Percentiles rank a stretch among this genome's conserved stretches.
phyloP scores from a whole-genome alignment of 257 asterid genomes.

The Solanum virginianum region DNA sequence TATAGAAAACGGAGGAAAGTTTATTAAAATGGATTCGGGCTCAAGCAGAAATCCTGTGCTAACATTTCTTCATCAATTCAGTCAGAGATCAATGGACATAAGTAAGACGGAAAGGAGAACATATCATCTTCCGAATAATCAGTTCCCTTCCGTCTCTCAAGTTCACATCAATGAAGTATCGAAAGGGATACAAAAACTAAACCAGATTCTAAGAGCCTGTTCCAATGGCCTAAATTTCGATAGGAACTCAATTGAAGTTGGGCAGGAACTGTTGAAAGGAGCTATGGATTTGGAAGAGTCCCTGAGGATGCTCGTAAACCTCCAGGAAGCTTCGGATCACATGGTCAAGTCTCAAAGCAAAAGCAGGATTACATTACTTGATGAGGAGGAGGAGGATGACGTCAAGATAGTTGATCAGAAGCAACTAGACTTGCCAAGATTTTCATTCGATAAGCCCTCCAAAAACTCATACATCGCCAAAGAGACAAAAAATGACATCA shows the following conservation, averaged over 20 bases:
- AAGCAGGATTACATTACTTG: conserved; percentile 46
- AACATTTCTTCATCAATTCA: conserved; percentile 48
- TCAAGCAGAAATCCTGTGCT: conserved; percentile 47
- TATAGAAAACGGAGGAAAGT: conserved; percentile 50
- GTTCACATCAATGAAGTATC: conserved; percentile 62
- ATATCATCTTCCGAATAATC: conserved; percentile 1
- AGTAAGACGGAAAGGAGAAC: conserved; percentile 24
- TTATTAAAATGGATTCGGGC: conserved; percentile 17
- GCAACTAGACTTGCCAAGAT: conserved; percentile 55
- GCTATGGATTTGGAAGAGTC: conserved; percentile 81
- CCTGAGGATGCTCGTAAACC: conserved; percentile 52
- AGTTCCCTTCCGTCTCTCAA: conserved; percentile 34
- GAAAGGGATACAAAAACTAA: conserved; percentile 64
- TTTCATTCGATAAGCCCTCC: conserved; percentile 66
- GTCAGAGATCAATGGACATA: conserved; percentile 36
- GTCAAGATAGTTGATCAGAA: conserved; percentile 28
- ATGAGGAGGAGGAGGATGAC: conserved; percentile 53
- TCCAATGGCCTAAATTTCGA: conserved; percentile 51
- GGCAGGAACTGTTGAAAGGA: conserved; percentile 67
- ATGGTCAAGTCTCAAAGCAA: conserved; percentile 22
- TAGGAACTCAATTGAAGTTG: conserved; percentile 55
- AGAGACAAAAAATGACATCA: conserved; percentile 15
- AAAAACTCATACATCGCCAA: conserved; percentile 16
- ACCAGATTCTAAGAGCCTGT: conserved; percentile 55
- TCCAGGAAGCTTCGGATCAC: conserved; percentile 51